These are phyloP conservation scores for Phaeotremella fagi DNA, from an alignment of 768 basidiomycete species.

Conservation along the genomic window DNA sequence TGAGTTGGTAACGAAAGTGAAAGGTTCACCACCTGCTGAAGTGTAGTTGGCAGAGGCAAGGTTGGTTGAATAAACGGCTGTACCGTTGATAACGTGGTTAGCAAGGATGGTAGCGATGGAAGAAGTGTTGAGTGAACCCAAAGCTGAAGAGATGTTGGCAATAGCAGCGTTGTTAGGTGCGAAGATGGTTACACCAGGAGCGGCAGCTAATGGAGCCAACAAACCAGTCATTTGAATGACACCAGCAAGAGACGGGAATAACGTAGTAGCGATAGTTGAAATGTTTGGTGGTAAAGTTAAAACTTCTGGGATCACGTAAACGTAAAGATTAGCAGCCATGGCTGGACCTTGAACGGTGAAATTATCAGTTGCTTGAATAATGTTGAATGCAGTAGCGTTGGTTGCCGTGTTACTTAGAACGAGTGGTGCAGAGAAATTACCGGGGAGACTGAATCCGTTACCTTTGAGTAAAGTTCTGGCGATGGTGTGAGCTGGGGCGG, in stretches of 20 bases:
- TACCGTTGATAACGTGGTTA: conserved; percentile 72
- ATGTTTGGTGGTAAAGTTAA: conserved; percentile 57
- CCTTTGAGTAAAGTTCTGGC: conserved; percentile 62
- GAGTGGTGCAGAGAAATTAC: conserved; percentile 48
- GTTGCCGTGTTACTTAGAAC: conserved; percentile 43
- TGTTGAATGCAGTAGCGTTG: conserved; percentile 52
- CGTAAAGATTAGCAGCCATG: conserved; percentile 38
- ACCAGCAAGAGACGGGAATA: conserved; percentile 52
- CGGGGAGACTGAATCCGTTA: conserved; percentile 57
- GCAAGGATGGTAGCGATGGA: conserved; percentile 53
- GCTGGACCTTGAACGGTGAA: conserved; percentile 34
- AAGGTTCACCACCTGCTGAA: conserved; percentile 59
- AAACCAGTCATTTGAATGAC: conserved; percentile 45
- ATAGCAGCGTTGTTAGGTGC: conserved; percentile 60
- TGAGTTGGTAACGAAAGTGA: conserved; percentile 56
- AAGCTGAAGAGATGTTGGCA: conserved; percentile 43
- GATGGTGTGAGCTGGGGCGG: conserved; percentile 59
- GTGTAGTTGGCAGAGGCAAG: conserved; percentile 52
- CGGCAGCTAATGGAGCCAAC: conserved; percentile 49
- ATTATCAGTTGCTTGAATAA: conserved; percentile 55
- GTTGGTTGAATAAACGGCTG: conserved; percentile 60
- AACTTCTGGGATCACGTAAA: conserved; percentile 49
- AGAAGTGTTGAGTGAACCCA: conserved; percentile 53
- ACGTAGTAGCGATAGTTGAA: conserved; percentile 51
- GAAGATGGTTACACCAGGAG: conserved; percentile 63